phyloP scores from a whole-genome alignment of 139 green algal species.

The Choricystis sp. region DNA sequence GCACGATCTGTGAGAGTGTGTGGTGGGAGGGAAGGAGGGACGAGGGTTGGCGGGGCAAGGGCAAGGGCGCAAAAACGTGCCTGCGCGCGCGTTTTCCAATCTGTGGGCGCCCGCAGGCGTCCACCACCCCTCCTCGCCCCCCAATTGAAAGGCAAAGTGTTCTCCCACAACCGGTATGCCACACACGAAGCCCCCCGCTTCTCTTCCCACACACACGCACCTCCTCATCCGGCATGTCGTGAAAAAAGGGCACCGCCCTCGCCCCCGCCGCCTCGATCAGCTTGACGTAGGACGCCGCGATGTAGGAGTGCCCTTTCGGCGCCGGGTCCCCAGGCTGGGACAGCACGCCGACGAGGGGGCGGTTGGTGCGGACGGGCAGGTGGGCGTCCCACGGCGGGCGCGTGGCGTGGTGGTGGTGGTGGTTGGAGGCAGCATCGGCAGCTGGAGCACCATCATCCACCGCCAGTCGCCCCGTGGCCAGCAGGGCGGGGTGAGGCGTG shows the following conservation, averaged over 20 bases:
- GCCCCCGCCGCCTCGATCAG: background rate
- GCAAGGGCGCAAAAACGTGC: no score
- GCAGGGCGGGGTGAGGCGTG: no score
- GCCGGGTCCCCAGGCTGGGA: background rate
- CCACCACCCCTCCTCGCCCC: background rate
- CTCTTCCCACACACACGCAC: no score
- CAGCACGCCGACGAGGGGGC: background rate
- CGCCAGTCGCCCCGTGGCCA: no score
- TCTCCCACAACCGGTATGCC: background rate
- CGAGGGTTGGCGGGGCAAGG: no score
- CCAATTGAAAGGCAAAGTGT: no score
- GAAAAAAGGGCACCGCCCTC: background rate
- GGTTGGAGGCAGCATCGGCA: no score
- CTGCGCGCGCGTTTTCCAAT: no score
- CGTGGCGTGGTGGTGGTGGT: no score
- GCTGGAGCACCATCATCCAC: no score
- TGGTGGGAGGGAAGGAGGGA: background rate
- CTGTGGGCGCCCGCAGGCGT: background rate
- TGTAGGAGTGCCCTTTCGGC: background rate
- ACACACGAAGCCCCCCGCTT: background rate
- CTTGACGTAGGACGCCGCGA: background rate
- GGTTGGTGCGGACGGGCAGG: no score
- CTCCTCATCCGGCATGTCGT: background rate
- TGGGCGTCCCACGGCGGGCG: no score
- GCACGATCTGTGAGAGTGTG: background rate